These are phyloP conservation scores for Boletales sp. DNA, from an alignment of 768 basidiomycete species.

Conservation along the genomic window DNA sequence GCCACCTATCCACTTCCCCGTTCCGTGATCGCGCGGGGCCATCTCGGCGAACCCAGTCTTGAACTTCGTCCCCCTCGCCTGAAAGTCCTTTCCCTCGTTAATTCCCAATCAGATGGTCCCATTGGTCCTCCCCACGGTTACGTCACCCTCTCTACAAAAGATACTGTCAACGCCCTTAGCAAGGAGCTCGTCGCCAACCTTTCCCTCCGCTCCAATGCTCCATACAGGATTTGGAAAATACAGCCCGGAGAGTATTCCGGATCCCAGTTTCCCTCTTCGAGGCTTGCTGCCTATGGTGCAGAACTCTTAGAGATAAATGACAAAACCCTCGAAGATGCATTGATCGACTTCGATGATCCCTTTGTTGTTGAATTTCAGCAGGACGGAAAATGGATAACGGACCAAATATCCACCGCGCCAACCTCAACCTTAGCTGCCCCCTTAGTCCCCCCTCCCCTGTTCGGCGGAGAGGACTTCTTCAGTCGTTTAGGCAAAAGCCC, in stretches of 20 bases:
- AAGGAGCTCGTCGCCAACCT: constrained; percentile 40
- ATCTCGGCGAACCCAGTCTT: constrained; percentile 46
- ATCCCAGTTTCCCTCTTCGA: constrained; percentile 26
- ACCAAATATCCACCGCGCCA: constrained; percentile 18
- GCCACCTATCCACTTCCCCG: constrained; percentile 57
- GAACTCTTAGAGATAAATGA: constrained; percentile 43
- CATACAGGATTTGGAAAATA: constrained; percentile 66
- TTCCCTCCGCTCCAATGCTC: constrained; percentile 27
- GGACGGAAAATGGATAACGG: constrained; percentile 56
- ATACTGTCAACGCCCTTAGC: constrained; percentile 44
- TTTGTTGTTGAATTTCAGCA: constrained; percentile 76
- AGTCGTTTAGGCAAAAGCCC: constrained; percentile 34
- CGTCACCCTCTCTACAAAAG: constrained; percentile 49
- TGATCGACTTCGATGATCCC: constrained; percentile 57
- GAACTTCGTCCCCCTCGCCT: constrained; percentile 73
- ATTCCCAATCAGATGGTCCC: constrained; percentile 24
- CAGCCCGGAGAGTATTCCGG: constrained; percentile 33
- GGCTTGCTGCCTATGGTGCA: constrained; percentile 26
- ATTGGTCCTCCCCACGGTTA: constrained; percentile 31
- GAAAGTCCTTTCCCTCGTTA: constrained; percentile 47
- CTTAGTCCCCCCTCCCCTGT: constrained; percentile 45
- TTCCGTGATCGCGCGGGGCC: constrained; percentile 60
- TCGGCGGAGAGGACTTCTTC: constrained; percentile 58
- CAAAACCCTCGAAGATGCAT: constrained; percentile 54
- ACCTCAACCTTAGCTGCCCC: constrained; percentile 7